Conservation (phyloP, 176 grass and related monocot species). For the Zea mays region DNA sequence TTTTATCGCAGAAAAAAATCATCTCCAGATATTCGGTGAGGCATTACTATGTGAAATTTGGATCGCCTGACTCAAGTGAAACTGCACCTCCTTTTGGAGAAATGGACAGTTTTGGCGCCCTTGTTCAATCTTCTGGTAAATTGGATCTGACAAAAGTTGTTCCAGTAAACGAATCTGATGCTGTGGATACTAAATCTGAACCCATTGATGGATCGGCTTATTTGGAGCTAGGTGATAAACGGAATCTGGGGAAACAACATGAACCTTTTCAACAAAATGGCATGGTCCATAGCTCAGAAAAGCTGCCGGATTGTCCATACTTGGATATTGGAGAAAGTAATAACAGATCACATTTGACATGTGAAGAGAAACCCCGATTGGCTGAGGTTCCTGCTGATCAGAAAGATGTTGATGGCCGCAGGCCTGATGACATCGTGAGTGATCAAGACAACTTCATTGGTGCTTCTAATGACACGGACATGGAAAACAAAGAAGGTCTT, state of each 20-base stretch:
- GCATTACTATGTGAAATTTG: conserved; percentile 47
- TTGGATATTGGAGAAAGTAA: conserved; percentile 17
- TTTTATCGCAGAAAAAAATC: conserved; percentile 74
- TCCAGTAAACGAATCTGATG: conserved; percentile 44
- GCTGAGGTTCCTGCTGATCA: conserved; percentile 24
- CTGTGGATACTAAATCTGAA: conserved; percentile 15
- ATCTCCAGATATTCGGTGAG: conserved; percentile 55
- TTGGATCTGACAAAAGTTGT: conserved; percentile 51
- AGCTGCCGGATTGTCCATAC: conserved; percentile 31
- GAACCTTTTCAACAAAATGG: conserved; percentile 48
- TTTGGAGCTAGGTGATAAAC: conserved; percentile 33
- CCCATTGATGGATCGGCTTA: conserved; percentile 37
- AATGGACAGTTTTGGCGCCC: conserved; percentile 31
- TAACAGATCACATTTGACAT: neutral
- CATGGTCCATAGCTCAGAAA: conserved; percentile 44
- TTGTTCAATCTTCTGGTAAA: conserved; percentile 37
- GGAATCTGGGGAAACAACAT: conserved; percentile 30
- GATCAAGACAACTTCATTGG: conserved; percentile 82
- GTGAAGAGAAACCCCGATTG: conserved; percentile 24
- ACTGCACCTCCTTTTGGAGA: conserved; percentile 43
- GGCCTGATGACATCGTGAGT: conserved; percentile 59
- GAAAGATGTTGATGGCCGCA: conserved; percentile 32
- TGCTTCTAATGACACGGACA: conserved; percentile 59
- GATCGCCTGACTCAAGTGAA: conserved; percentile 51
- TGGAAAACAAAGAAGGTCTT: conserved; percentile 45